Evolutionary conservation across 805 yeast genomes (phyloP), one percentile per base, ranked within the genome.

Genomic region (Grigorovia jiainica): DNA sequence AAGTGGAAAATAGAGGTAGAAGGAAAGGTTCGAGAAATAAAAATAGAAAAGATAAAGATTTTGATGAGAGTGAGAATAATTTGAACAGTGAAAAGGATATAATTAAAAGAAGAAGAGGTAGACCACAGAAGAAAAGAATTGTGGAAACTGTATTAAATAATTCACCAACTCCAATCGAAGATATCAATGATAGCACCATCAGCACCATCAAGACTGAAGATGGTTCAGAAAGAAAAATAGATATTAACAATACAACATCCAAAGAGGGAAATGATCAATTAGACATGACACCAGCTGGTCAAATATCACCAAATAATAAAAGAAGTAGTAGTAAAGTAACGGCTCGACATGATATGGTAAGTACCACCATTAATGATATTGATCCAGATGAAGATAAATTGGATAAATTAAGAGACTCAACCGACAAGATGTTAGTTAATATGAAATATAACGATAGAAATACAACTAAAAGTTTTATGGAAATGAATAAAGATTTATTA

Each of bases 391-490:
- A 58, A 37, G 49, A 46, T 34, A 58, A 59, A 41, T 43, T 60
- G 24, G 63, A 60, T 24, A 55, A 52, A 39, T 46, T 59, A 41
- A 48, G 65, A 27, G 62, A 60, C 39, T 48, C 55, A 2, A 46
- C 60, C 23, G 65, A 60, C 29, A 54, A 51, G 35, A 60, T 60
- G 65, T 45, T 60, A n/a, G 62, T 57, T 6, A 54, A 51, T 34
- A 51, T 60, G 55, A 60, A 60, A 43, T 60, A 60, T 41, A 60
- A 58, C 34, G 65, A 60, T 36, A 53, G 63, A 38, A 55, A 53
- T 36, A 55, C 51, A 35, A 55, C 64, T 8, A 60, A 56, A 41
- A 47, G 53, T 4, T 60, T 60, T 39, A 60, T 60, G 62, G 60
- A 55, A 42, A 52, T 58, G 3, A 58, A 60, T 38, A 55, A 54